Base-by-base conservation (phyloP, 768 basidiomycete species). In the Strobilomyces confusus region DNA sequence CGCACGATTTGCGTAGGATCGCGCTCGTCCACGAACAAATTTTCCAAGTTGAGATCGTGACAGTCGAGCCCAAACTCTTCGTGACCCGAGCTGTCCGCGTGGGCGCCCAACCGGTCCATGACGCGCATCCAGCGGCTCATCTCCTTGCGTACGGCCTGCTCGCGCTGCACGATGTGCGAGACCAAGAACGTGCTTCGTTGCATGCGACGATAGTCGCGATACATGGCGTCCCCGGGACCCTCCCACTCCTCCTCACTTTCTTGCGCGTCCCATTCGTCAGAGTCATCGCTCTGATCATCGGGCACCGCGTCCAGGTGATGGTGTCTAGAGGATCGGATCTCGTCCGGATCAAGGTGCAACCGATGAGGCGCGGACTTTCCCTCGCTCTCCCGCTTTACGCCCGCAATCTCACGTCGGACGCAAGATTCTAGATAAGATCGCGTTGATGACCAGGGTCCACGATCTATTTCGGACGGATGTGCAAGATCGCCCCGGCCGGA, bases 21-120 rank as follows among this genome's bases (percentile, higher is more conserved):
- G 3, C 76, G 58, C 33, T 75, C 76, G 64, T 92, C 87, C 19
- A 93, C 90, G 57, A 93, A 92, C 9, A 92, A 73, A 63, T 92
- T 93, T 69, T 90, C 88, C 63, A 90, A 66, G 61, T 88, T 92
- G 43, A 94, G 69, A 65, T 94, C 92, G 58, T 93, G 92, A 62
- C 86, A 87, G 62, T 94, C 91, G 47, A 94, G 69, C 3, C 85
- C 82, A 64, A 93, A 92, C 63, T 83, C 80, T 66, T 88, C 87
- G 25, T 40, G 58, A 41, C 58, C 62, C 48, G 66, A 57, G 9
- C 61, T 49, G 45, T 70, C 68, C 38, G 64, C 65, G 40, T 70
- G 65, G 9, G 62, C 70, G 11, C 66, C 73, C 34, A 88, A 70
- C 42, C 73, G 69, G 56, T 84, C 81, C 87, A 91, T 88, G 62